These are phyloP conservation scores for Gymnopilus dilepis DNA, from an alignment of 768 basidiomycete species.

Conservation along the genomic window DNA sequence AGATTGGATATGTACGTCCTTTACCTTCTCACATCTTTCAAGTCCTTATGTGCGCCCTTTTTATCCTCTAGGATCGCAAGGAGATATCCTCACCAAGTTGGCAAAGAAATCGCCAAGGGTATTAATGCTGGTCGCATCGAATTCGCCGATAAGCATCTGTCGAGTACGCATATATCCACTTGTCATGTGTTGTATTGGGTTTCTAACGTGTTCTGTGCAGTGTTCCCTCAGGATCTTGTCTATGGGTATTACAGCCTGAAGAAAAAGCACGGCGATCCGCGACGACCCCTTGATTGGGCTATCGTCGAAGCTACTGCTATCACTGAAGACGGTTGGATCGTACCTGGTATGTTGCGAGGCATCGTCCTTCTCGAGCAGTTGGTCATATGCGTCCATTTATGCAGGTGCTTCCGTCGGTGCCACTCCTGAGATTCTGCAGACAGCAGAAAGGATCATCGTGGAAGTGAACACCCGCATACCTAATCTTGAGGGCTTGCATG, in stretches of 20 bases:
- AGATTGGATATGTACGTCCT: slow-evolving; percentile 48
- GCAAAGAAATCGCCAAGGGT: slow-evolving; percentile 52
- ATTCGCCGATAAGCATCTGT: slow-evolving; percentile 54
- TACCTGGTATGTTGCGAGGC: slow-evolving; percentile 41
- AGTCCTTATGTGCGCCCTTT: not conserved
- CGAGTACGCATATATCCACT: slow-evolving; percentile 37
- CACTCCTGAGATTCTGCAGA: slow-evolving; percentile 52
- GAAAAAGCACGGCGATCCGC: slow-evolving; percentile 49
- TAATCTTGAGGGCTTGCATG: slow-evolving; percentile 52
- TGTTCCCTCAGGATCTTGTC: slow-evolving; percentile 55
- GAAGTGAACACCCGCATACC: slow-evolving; percentile 55
- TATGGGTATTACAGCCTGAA: slow-evolving; percentile 52
- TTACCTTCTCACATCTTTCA: not conserved
- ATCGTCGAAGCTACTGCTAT: slow-evolving; percentile 56
- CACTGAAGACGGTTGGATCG: slow-evolving; percentile 52
- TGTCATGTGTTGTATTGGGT: not conserved
- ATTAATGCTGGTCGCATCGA: slow-evolving; percentile 53
- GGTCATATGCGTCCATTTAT: too few relatives aligned
- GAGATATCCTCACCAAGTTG: slow-evolving; percentile 55
- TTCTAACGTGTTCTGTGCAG: slow-evolving; percentile 23
- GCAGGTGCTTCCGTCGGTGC: slow-evolving; percentile 53
- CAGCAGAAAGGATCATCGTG: slow-evolving; percentile 54
- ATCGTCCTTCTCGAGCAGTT: too few relatives aligned
- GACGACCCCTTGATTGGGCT: slow-evolving; percentile 52
- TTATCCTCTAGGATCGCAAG: slow-evolving; percentile 27